Evolutionary conservation across 768 basidiomycete genomes (phyloP), one percentile per base, ranked within the genome.

Genomic region (Ramaria sp.): DNA sequence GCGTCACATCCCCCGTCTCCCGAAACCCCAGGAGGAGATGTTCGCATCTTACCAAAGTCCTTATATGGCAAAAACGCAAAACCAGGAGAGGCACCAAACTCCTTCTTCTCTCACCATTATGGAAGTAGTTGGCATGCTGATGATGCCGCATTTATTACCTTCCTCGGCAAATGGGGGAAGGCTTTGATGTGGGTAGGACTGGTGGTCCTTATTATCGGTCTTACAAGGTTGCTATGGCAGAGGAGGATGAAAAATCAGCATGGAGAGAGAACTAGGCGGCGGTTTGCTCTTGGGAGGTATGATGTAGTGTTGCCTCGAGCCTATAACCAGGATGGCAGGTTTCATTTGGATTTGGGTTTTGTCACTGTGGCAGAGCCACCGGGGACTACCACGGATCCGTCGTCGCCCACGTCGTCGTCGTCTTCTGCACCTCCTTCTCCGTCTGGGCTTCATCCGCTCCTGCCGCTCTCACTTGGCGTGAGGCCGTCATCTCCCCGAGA

Each of bases 41-140:
- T 99, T 10, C 88, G 95, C 59, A 84, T 99, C 59, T 75, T 98
- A 4, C 93, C 96, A n/a, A 94, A 92, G 71, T 78, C 89, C 7
- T 78, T 97, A n/a, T 99, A 99, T 66, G 95, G 95, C 58, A 99
- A 99, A 74, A 97, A 99, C 67, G 90, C 91, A 2, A 81, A 83
- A 59, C 75, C 79, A 48, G 82, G 74, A 41, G 88, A 93, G 63
- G 89, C 88, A 0, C 91, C 91, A 1, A 80, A 94, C 65, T 82
- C 92, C 6, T 98, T 93, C 79, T 98, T 97, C 71, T 79, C 83
- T n/a, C 95, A 99, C 69, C 95, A 83, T 73, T 99, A 98, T 64
- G 95, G 93, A 31, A 96, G 93, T 66, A 92, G 90, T 64, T 99
- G 95, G 95, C 95, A 99, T 65, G 85, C 92, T 4, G 93, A 95